Evolutionary conservation across 495 filamentous ascomycete species (phyloP), one percentile per base, ranked within the genome.

Genomic region (Penicillium longicatenatum): DNA sequence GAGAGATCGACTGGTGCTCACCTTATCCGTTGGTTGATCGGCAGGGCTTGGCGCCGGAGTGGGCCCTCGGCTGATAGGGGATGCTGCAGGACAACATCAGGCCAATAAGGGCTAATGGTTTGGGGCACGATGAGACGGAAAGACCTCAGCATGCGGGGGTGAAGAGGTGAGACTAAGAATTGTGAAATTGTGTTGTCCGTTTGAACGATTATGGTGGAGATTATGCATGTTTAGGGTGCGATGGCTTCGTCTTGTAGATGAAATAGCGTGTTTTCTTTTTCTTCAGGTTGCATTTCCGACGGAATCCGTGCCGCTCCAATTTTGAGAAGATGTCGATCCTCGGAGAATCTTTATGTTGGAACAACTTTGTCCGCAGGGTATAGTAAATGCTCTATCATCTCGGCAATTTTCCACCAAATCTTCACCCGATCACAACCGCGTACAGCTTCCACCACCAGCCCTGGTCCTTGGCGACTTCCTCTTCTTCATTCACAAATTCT

Each of bases 351-450:
- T 39, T 17, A 11, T 3, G 1, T 49, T 17, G 24, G 17, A 26
- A 21, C 17, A 30, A 20, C 14, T 43, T 26, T 31, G n/a, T 43
- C 0, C 17, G n/a, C n/a, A n/a, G 9, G n/a, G 26, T 41, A 52
- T 33, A 31, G 8, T 29, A 5, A 42, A 46, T 46, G 16, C 3
- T 39, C 9, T 6, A 35, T 30, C 30, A 37, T 14, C 17, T 39
- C 37, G 14, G 17, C 16, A n/a, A 5, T 17, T 20, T 2, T 35
- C 54, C 55, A 72, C 21, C 16, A n/a, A 5, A 7, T 20, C 10
- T 35, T 56, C 55, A 72, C 21, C 71, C 71, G 19, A 72, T 58
- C 50, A 74, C 53, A 33, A 69, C 39, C 21, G 64, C 57, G 19
- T 54, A 53, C 35, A 72, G 29, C 37, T 51, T 61, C 24, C 47